A percentile compares a stretch with the other conserved stretches of the same genome.
phyloP scores from a whole-genome alignment of 306 rosid genomes.

The Corylus avellana region DNA sequence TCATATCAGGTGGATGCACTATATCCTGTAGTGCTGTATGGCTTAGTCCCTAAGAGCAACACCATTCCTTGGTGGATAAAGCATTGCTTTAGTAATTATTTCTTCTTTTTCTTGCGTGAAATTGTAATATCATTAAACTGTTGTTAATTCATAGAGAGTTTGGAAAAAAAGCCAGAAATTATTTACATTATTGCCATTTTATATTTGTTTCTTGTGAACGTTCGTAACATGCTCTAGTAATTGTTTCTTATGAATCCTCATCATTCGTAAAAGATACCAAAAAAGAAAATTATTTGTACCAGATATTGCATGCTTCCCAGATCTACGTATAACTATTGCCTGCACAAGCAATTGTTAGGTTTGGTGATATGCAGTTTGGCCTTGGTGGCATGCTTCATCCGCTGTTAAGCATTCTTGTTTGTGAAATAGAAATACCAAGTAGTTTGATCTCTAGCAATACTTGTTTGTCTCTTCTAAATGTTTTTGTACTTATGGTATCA shows the following conservation, averaged over 20 bases:
- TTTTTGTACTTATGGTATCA: neutral
- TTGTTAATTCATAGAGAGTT: neutral
- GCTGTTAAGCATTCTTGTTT: neutral
- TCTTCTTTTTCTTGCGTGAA: neutral
- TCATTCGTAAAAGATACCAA: too few relatives aligned
- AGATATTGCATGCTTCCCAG: neutral
- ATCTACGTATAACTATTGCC: neutral
- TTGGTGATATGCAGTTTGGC: neutral
- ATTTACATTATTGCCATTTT: neutral
- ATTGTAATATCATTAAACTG: neutral
- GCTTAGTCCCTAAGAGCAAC: neutral
- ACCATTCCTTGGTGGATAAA: neutral
- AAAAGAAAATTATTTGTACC: neutral
- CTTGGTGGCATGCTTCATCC: conserved; percentile 2
- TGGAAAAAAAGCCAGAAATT: neutral
- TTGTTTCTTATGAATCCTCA: neutral
- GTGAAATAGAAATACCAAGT: neutral
- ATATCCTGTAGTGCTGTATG: neutral
- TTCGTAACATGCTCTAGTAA: neutral
- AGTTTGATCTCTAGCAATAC: neutral
- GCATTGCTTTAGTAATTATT: neutral
- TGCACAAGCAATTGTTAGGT: neutral
- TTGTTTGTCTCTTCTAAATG: neutral
- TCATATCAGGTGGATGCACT: too few relatives aligned
- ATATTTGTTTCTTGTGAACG: neutral